Percentiles rank a stretch among this genome's conserved stretches.
phyloP scores from a whole-genome alignment of 331 rosid genomes.

The Prunus yedoensis region DNA sequence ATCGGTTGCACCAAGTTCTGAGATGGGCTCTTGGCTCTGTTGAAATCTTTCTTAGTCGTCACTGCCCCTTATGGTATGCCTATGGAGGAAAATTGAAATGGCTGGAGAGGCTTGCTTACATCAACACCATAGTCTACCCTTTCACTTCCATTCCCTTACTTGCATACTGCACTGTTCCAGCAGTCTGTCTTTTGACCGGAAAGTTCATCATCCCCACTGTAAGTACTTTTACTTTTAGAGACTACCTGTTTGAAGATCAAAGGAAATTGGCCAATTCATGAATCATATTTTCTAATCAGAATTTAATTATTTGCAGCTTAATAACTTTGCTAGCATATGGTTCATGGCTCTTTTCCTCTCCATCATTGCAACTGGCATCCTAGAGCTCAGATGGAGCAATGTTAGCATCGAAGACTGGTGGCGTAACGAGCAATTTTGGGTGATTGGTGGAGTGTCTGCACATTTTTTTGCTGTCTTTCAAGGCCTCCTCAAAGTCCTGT shows the following conservation, averaged over 20 bases:
- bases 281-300: conserved; percentile 24
- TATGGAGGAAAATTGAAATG: conserved; percentile 81
- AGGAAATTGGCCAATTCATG: neutral
- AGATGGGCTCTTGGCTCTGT: conserved; percentile 86
- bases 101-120: conserved; percentile 84
- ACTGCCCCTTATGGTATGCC: conserved; percentile 95
- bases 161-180: conserved; percentile 80
- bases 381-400: conserved; percentile 91
- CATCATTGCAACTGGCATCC: conserved; percentile 66
- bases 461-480: conserved; percentile 86
- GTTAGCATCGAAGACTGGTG: conserved; percentile 90
- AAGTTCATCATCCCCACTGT: conserved; percentile 92
- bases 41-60: conserved; percentile 79
- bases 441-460: conserved; percentile 91
- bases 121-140: conserved; percentile 70
- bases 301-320: conserved; percentile 51
- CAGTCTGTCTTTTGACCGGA: conserved; percentile 90
- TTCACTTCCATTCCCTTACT: conserved; percentile 86
- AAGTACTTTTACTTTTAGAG: conserved; percentile 34
- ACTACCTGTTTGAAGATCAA: neutral
- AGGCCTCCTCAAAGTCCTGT: conserved; percentile 85
- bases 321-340: conserved; percentile 78
- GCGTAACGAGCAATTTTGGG: conserved; percentile 95
- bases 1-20: conserved; percentile 82
- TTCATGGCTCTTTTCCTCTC: conserved; percentile 74